Percentiles rank a stretch among this genome's conserved stretches.
phyloP scores from a whole-genome alignment of 805 yeast genomes.

The Metschnikowia bowlesiae region DNA sequence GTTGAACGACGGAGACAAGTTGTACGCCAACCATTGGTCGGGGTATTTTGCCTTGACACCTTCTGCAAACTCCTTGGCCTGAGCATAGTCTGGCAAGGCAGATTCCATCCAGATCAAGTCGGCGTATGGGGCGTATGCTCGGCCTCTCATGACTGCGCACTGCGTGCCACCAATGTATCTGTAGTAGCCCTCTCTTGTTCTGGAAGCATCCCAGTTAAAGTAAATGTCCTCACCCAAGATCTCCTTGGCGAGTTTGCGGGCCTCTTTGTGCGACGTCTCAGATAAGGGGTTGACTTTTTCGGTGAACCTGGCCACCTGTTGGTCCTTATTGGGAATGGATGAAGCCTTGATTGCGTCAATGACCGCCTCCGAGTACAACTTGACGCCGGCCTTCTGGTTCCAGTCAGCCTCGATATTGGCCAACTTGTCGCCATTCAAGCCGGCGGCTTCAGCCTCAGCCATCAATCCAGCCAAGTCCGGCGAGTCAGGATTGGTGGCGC shows the following conservation, averaged over 20 bases:
- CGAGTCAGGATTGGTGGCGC: conserved; percentile 81
- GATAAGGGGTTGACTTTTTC: conserved; percentile 70
- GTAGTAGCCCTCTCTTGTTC: conserved; percentile 96
- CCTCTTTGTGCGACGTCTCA: conserved; percentile 72
- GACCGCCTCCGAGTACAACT: conserved; percentile 88
- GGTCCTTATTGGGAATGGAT: conserved; percentile 53
- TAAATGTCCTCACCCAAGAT: conserved; percentile 76
- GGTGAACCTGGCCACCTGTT: conserved; percentile 60
- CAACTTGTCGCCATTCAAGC: conserved; percentile 67
- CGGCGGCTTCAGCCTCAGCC: conserved; percentile 75
- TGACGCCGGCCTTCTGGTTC: conserved; percentile 76
- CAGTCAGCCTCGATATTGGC: conserved; percentile 76
- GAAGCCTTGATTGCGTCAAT: conserved; percentile 71
- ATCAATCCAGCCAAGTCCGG: conserved; percentile 71
- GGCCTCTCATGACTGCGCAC: conserved; percentile 95
- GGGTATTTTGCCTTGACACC: conserved; percentile 83
- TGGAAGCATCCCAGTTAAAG: conserved; percentile 93
- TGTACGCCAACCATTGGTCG: conserved; percentile 93
- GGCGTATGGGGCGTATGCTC: conserved; percentile 91
- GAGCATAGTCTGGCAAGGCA: conserved; percentile 86
- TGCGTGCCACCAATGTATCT: conserved; percentile 94
- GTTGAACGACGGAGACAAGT: conserved; percentile 95
- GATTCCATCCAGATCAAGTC: conserved; percentile 99
- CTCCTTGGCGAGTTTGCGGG: conserved; percentile 68
- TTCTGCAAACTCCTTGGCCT: conserved; percentile 91